Evolutionary conservation across 2,329 filamentous ascomycete species (phyloP), one percentile per base, ranked within the genome.

Genomic region (Camillea tinctor): DNA sequence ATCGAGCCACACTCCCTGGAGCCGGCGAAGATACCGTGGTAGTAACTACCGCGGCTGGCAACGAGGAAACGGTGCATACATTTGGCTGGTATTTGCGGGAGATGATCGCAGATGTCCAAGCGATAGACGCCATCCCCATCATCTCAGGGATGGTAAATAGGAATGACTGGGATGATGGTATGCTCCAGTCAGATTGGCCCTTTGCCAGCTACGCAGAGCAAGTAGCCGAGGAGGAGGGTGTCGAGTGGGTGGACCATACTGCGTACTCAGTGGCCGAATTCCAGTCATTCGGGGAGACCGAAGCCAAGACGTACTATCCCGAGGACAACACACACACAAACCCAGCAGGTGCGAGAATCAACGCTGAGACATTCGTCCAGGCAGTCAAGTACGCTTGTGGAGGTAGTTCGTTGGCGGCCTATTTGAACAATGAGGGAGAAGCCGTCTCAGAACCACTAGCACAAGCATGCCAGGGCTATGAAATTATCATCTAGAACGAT

Each of bases 321-420:
- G 55, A 67, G 17, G 70, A 71, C 58, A 68, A 68, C 19, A 72
- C 70, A 11, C 69, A 72, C 59, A 72, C 68, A 1, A 64, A 70
- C 63, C 59, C 63, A 6, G 57, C 20, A 5, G 68, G 69, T 1
- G 69, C 70, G 1, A 57, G 52, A 20, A 56, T 60, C 30, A 62
- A 60, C 50, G 54, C 60, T 50, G 52, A 66, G 48, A 62, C 62
- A 1, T 67, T 66, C 50, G 60, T 67, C 21, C 58, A 63, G 56
- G 63, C 63, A 20, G 52, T 67, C 24, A 64, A 67, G 52, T 76
- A 56, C 23, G 36, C 48, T 49, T 56, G 54, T 30, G 44, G 40
- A n/a, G 54, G 54, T n/a, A 51, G 50, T 17, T 24, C 9, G 15
- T 17, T 51, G 19, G 50, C 11, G 15, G 2, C 11, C 20, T 51